A percentile compares a stretch with the other conserved stretches of the same genome.
Conservation (phyloP, 2,329 filamentous ascomycete genomes). For the Colletotrichum sansevieriae region DNA sequence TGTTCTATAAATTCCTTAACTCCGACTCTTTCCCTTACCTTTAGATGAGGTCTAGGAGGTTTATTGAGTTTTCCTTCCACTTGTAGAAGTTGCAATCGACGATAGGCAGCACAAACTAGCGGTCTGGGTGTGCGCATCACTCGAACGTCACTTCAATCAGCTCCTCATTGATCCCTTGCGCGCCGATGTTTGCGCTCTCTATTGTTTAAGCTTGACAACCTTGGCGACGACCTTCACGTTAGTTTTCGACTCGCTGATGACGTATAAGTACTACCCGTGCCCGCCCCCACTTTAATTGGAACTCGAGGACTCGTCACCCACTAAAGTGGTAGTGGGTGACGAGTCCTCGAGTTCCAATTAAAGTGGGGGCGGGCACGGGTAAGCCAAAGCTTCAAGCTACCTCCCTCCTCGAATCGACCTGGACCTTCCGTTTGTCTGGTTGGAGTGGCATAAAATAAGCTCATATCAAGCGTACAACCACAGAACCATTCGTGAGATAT, state of each 20-base stretch:
- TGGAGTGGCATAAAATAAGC: constrained; percentile 3
- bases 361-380: too few species aligned
- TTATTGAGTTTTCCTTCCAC: not conserved
- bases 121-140: constrained; percentile 28
- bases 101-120: constrained; percentile 24
- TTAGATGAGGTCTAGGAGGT: too few species aligned
- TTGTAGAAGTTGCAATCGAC: not conserved
- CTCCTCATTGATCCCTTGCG: too few species aligned
- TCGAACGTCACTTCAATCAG: constrained; percentile 2
- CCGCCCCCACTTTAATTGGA: too few species aligned
- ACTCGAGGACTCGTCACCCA: too few species aligned
- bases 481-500: not conserved
- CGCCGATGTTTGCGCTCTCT: not conserved
- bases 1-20: too few species aligned
- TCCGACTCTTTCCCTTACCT: constrained; percentile 6
- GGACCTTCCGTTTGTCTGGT: not conserved
- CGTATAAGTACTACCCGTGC: constrained; percentile 9
- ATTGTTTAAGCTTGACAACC: not conserved
- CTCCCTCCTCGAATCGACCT: not conserved
- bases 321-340: too few species aligned
- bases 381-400: not conserved
- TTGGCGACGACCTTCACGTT: not conserved
- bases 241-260: constrained; percentile 1
- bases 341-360: too few species aligned
- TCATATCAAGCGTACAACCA: constrained; percentile 14